phyloP scores from a whole-genome alignment of 208 protist genomes.

The Trypanosoma lewisi region DNA sequence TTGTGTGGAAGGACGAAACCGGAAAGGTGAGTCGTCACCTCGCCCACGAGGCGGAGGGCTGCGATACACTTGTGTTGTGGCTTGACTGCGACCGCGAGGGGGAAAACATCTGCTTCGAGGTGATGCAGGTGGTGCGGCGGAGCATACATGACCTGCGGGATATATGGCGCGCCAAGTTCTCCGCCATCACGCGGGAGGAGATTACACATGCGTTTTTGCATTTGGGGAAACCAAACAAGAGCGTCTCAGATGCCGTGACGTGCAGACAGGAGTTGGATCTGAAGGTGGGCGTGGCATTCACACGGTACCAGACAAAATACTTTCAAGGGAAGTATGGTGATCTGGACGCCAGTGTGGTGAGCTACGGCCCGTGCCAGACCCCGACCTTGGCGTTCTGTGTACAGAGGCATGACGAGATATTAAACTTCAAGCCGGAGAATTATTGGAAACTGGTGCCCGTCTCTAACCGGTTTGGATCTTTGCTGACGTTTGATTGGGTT shows the following conservation, averaged over 20 bases:
- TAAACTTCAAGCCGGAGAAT: conserved; percentile 92
- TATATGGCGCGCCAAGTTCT: conserved; percentile 93
- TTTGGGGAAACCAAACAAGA: conserved; percentile 88
- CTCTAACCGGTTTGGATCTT: conserved; percentile 53
- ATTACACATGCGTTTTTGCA: conserved; percentile 81
- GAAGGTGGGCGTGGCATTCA: conserved; percentile 95
- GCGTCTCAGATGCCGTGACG: conserved; percentile 91
- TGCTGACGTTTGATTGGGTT: conserved; percentile 86
- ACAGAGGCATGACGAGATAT: conserved; percentile 89
- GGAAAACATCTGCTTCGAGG: conserved; percentile 98
- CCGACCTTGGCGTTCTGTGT: conserved; percentile 95
- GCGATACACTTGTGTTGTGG: conserved; percentile 90
- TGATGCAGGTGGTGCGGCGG: conserved; percentile 82
- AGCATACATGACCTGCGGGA: conserved; percentile 52
- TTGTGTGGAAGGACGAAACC: conserved; percentile 80
- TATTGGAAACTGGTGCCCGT: conserved; percentile 83
- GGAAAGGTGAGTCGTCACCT: conserved; percentile 88
- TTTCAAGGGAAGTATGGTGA: conserved; percentile 90
- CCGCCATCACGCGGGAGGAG: conserved; percentile 84
- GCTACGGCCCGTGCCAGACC: conserved; percentile 97
- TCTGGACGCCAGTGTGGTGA: conserved; percentile 86
- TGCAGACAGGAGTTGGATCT: conserved; percentile 95
- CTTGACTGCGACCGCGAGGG: conserved; percentile 97
- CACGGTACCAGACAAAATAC: conserved; percentile 91
- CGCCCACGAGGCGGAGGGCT: conserved; percentile 72